Evolutionary conservation across 192 early-diverging fungal species (phyloP).

Genomic region (Coemansia sp.): DNA sequence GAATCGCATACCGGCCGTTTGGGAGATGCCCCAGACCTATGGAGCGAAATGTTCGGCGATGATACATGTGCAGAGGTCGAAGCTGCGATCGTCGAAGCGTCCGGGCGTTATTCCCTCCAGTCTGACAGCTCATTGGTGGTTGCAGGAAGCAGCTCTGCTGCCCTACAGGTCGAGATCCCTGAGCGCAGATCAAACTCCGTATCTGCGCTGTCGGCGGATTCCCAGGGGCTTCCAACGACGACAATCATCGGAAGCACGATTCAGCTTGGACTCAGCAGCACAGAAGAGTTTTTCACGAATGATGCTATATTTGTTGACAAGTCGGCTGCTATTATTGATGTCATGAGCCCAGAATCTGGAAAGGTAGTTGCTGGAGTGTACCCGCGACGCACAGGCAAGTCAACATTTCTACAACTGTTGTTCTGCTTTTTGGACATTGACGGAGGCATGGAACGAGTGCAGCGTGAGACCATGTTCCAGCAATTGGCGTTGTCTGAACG

Average conservation of each 20-base stretch:
- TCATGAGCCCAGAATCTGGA: background rate
- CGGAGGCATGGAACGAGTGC: background rate
- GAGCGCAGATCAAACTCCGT: too few relatives aligned
- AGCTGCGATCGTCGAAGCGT: too few relatives aligned
- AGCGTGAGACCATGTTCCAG: background rate
- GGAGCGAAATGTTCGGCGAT: too few relatives aligned
- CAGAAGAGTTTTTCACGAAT: background rate
- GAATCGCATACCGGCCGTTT: too few relatives aligned
- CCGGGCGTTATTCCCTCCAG: too few relatives aligned
- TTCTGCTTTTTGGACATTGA: slow-evolving; percentile 3
- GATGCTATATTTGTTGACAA: slow-evolving; percentile 9
- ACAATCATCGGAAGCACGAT: slow-evolving; percentile 1
- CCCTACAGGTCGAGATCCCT: too few relatives aligned
- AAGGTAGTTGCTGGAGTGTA: slow-evolving; percentile 10
- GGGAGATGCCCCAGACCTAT: too few relatives aligned
- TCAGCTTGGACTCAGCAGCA: background rate
- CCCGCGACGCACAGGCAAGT: slow-evolving; percentile 6
- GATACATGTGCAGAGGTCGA: too few relatives aligned
- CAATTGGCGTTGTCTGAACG: background rate
- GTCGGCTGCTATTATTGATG: slow-evolving; percentile 1
- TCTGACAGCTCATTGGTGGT: too few relatives aligned
- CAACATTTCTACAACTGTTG: slow-evolving; percentile 4
- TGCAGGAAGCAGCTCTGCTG: too few relatives aligned
- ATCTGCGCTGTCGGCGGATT: too few relatives aligned
- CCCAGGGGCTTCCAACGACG: too few relatives aligned